phyloP scores from a whole-genome alignment of 2,329 filamentous ascomycete genomes.

The Didymella glomerata region DNA sequence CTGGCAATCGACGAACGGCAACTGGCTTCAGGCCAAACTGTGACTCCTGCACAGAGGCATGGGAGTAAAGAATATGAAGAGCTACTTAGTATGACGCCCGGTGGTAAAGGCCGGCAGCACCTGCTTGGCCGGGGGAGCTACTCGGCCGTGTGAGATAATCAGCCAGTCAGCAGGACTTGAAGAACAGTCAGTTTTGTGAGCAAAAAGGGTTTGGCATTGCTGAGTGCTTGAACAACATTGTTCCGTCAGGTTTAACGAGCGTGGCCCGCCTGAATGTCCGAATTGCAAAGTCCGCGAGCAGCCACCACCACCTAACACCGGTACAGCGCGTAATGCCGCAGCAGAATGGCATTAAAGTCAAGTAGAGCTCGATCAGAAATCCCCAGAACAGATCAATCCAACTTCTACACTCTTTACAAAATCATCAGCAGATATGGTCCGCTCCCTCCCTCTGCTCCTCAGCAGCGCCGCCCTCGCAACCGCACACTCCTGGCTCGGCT shows the following conservation, averaged over 20 bases:
- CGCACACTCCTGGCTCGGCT: slow-evolving; percentile 40
- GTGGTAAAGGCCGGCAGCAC: not conserved
- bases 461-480: slow-evolving; percentile 16
- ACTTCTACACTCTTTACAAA: not conserved
- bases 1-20: not conserved
- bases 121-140: not conserved
- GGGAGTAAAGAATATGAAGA: not conserved
- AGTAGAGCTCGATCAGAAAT: not conserved
- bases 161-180: not conserved
- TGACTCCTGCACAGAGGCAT: not conserved
- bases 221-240: not conserved
- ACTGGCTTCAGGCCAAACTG: not conserved
- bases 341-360: slow-evolving; percentile 2
- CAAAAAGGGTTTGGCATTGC: not conserved
- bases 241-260: not conserved
- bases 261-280: not conserved
- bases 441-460: slow-evolving; percentile 5
- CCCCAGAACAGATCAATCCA: not conserved
- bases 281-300: not conserved
- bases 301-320: not conserved
- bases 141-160: not conserved
- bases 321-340: not conserved
- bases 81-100: not conserved
- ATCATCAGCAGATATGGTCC: slow-evolving; percentile 9
- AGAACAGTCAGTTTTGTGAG: not conserved